Percentiles rank a stretch among this genome's conserved stretches.
phyloP scores from a whole-genome alignment of 805 yeast genomes.

The Yarrowia porcina region DNA sequence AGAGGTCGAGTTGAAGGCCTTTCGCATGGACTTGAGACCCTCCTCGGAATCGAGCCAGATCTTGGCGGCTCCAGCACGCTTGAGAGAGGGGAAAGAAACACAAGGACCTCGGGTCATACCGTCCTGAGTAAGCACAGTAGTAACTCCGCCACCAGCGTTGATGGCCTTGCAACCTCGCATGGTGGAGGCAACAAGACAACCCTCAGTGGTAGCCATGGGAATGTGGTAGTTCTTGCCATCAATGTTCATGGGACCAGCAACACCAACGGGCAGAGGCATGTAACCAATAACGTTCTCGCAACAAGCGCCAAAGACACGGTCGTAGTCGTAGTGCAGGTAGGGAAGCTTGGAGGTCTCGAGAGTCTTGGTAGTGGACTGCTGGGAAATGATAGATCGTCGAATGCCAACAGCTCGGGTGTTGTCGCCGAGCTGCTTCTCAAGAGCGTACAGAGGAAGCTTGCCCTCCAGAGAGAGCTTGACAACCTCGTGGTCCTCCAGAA shows the following conservation, averaged over 20 bases:
- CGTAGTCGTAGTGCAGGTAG: conserved; percentile 79
- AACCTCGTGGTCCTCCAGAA: conserved; percentile 70
- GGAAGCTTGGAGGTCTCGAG: conserved; percentile 73
- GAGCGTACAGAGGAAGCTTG: conserved; percentile 85
- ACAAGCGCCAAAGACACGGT: conserved; percentile 96
- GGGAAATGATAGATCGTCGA: conserved; percentile 89
- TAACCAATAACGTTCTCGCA: conserved; percentile 98
- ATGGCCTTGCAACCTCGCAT: conserved; percentile 99
- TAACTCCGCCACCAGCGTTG: conserved; percentile 94
- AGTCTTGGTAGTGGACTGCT: conserved; percentile 75
- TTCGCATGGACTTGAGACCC: conserved; percentile 76
- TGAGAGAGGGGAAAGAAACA: conserved; percentile 78
- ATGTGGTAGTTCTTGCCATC: conserved; percentile 86
- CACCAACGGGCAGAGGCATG: conserved; percentile 95
- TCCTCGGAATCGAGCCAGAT: conserved; percentile 94
- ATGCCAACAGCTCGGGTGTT: conserved; percentile 89
- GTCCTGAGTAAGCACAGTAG: conserved; percentile 86
- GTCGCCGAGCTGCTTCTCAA: conserved; percentile 87
- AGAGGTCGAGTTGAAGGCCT: conserved; percentile 93
- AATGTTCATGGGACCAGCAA: conserved; percentile 93
- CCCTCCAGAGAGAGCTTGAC: conserved; percentile 66
- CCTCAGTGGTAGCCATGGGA: conserved; percentile 99
- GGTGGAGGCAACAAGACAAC: conserved; percentile 96
- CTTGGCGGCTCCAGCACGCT: conserved; percentile 91
- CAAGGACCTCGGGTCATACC: conserved; percentile 99